Base-by-base conservation (phyloP, 2,329 filamentous ascomycete genomes). In the Neofusicoccum umdonicola region DNA sequence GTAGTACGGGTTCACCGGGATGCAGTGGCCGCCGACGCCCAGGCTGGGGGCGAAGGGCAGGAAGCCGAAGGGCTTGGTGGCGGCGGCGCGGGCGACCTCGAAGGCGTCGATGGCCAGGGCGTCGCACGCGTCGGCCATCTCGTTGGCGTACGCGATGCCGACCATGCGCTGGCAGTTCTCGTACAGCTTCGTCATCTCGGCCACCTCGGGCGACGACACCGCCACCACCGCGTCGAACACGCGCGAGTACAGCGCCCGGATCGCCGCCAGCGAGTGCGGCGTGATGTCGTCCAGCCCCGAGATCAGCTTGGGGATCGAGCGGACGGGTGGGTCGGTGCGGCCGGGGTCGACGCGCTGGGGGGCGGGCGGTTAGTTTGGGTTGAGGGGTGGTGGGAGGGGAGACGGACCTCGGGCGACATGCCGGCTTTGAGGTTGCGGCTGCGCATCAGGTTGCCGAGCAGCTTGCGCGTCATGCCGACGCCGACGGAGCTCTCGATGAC, bases 151-250 rank as follows among this genome's bases (percentile, higher is more conserved):
- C 0, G 84, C 83, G 42, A 85, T 84, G 68, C 78, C 78, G 9
- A 86, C 74, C 80, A 84, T 85, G 3, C 84, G 78, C 70, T 85
- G 83, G 69, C 84, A 86, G 70, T 86, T 86, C 66, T 86, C 84
- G 69, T 85, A 86, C 15, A 86, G 74, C 72, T 86, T 86, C 66
- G 80, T 83, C 82, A 86, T 85, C 71, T 86, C 84, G 2, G 84
- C 84, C 0, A 85, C 83, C 68, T 86, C 84, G 1, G 84, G 83
- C 35, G 72, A 73, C 7, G 81, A 82, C 31, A 85, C 83, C 0
- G 80, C 76, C 9, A 85, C 76, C 3, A 85, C 74, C 0, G 72
- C 70, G 56, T 83, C 74, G 67, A 85, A 85, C 1, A 80, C 81
- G n/a, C 71, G 69, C 1, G 74, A 74, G 70, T 86, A 86, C 3